Conservation (phyloP, 2,329 filamentous ascomycete genomes). For the Dothiorella sarmentorum region DNA sequence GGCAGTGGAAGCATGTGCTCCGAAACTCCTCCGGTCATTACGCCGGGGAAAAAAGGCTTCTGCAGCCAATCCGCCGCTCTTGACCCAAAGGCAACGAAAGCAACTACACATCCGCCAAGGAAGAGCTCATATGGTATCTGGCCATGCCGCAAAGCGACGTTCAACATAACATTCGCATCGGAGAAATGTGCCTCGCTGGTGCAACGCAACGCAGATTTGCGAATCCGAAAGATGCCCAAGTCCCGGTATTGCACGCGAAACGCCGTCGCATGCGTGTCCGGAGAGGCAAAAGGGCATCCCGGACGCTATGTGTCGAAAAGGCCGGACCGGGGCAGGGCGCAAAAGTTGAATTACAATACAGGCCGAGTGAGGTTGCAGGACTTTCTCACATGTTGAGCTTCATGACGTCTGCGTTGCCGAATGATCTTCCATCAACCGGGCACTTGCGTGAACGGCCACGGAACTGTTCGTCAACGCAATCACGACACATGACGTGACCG, state of each 20-base stretch:
- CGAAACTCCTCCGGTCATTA: background rate
- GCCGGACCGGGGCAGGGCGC: background rate
- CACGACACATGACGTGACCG: constrained; percentile 89
- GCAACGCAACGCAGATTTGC: background rate
- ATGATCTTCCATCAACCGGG: constrained; percentile 86
- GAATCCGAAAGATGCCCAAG: background rate
- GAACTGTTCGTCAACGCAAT: constrained; percentile 85
- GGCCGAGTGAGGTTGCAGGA: background rate
- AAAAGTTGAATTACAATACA: constrained; percentile 17
- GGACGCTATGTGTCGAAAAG: background rate
- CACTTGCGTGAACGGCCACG: constrained; percentile 91
- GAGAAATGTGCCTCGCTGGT: background rate
- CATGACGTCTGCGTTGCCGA: constrained; percentile 90
- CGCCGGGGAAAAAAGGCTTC: too few relatives aligned
- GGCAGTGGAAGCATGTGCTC: background rate
- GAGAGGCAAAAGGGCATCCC: background rate
- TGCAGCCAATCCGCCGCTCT: too few relatives aligned
- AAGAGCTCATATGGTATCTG: constrained; percentile 9
- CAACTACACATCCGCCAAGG: background rate
- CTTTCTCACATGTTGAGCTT: constrained; percentile 34
- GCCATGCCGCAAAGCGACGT: background rate
- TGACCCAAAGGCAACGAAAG: background rate
- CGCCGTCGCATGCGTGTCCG: background rate
- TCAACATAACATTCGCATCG: background rate
- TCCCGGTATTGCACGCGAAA: background rate